phyloP scores from a whole-genome alignment of 768 basidiomycete species.

The Pleurotus cornucopiae region DNA sequence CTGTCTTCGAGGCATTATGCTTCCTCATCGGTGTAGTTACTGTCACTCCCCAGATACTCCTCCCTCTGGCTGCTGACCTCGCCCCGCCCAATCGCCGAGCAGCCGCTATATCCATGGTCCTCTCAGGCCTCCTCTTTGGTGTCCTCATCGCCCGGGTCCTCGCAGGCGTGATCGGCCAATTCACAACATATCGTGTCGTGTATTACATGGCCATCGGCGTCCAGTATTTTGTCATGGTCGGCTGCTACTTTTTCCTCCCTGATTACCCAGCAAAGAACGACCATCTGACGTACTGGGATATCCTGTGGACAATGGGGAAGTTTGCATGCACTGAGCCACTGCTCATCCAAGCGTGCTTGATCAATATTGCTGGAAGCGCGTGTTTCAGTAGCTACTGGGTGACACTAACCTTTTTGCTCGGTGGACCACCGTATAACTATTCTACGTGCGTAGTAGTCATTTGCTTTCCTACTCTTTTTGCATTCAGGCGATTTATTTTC shows the following conservation, averaged over 20 bases:
- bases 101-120: constrained; percentile 70
- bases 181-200: constrained; percentile 65
- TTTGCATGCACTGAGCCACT: constrained; percentile 75
- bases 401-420: constrained; percentile 78
- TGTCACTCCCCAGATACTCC: constrained; percentile 77
- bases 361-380: constrained; percentile 60
- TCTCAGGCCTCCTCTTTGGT: constrained; percentile 66
- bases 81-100: constrained; percentile 72
- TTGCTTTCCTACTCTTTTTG: background rate
- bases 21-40: constrained; percentile 69
- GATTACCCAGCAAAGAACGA: constrained; percentile 80
- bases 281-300: constrained; percentile 59
- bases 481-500: background rate
- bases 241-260: constrained; percentile 66
- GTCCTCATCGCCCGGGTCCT: constrained; percentile 72
- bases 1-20: constrained; percentile 60
- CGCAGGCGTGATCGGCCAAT: constrained; percentile 72
- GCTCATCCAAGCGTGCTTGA: constrained; percentile 62
- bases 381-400: constrained; percentile 65
- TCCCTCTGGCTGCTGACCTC: constrained; percentile 76
- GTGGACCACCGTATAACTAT: constrained; percentile 70
- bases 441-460: constrained; percentile 49
- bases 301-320: constrained; percentile 74
- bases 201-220: constrained; percentile 77
- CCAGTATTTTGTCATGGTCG: constrained; percentile 52